phyloP scores from a whole-genome alignment of 2,329 filamentous ascomycete genomes.

The Aspergillus felis region DNA sequence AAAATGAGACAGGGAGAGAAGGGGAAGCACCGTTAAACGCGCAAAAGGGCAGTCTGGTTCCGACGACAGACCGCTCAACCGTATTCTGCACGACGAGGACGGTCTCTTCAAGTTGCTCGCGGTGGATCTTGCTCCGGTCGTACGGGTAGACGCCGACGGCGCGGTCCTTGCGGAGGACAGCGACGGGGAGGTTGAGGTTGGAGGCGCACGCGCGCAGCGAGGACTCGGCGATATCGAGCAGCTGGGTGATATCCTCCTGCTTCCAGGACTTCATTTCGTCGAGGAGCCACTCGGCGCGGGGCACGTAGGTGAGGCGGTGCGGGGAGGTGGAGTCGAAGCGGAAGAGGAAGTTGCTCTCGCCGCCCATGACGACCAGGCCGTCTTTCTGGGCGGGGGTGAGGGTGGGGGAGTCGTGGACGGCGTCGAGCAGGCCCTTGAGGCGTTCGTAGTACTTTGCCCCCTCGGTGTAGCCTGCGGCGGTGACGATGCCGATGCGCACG shows the following conservation, averaged over 20 bases:
- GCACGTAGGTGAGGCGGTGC: conserved; percentile 63
- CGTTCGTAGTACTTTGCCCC: conserved; percentile 81
- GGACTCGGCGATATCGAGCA: conserved; percentile 86
- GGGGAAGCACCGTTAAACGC: conserved; percentile 73
- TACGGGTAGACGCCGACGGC: conserved; percentile 73
- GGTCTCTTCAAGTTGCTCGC: conserved; percentile 92
- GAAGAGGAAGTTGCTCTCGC: conserved; percentile 95
- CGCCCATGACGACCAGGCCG: conserved; percentile 86
- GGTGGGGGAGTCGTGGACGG: conserved; percentile 59
- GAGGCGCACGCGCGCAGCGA: conserved; percentile 77
- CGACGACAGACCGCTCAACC: conserved; percentile 73
- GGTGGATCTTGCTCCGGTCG: conserved; percentile 64
- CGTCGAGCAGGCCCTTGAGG: conserved; percentile 80
- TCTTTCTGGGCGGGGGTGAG: conserved; percentile 66
- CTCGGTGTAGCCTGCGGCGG: conserved; percentile 90
- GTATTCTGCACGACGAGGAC: conserved; percentile 92
- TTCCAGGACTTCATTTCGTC: conserved; percentile 51
- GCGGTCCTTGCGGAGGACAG: conserved; percentile 80
- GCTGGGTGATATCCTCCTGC: conserved; percentile 66
- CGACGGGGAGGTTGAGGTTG: conserved; percentile 74
- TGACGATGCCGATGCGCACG: conserved; percentile 90
- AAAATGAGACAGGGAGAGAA: background rate
- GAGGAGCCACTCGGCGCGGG: conserved; percentile 56
- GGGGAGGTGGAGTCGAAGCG: conserved; percentile 64
- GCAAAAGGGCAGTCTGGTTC: conserved; percentile 75